Percentiles rank a stretch among this genome's conserved stretches.
Conservation (phyloP, 2,329 filamentous ascomycete genomes). For the Aspergillus uvarum region DNA sequence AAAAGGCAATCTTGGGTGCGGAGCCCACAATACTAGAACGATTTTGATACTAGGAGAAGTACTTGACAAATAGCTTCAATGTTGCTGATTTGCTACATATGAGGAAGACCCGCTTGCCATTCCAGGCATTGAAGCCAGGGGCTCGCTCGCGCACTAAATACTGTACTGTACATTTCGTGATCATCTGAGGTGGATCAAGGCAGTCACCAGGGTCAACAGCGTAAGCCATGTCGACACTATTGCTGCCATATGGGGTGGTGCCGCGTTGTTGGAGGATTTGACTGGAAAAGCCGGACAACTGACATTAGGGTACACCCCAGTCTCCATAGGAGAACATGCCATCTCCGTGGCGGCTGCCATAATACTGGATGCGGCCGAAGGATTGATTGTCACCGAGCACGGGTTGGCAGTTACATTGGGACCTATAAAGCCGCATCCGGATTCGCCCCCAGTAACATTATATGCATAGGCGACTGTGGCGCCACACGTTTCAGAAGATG, state of each 20-base stretch:
- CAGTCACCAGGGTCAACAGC: background rate
- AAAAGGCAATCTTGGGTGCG: background rate
- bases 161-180: background rate
- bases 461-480: background rate
- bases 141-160: background rate
- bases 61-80: background rate
- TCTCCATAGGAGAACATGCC: background rate
- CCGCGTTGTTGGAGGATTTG: background rate
- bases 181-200: background rate
- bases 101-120: background rate
- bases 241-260: background rate
- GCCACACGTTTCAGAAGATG: background rate
- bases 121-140: background rate
- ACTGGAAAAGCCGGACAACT: background rate
- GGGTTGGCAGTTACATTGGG: slow-evolving; percentile 9
- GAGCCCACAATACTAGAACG: background rate
- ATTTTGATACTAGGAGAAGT: background rate
- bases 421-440: background rate
- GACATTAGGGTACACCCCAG: background rate
- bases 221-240: background rate
- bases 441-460: background rate
- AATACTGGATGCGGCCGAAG: slow-evolving; percentile 6
- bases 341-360: background rate
- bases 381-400: slow-evolving; percentile 7
- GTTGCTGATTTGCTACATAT: background rate